These are phyloP conservation scores for Rhodofomes roseus DNA, from an alignment of 1,284 basidiomycete genomes.

Conservation along the genomic window DNA sequence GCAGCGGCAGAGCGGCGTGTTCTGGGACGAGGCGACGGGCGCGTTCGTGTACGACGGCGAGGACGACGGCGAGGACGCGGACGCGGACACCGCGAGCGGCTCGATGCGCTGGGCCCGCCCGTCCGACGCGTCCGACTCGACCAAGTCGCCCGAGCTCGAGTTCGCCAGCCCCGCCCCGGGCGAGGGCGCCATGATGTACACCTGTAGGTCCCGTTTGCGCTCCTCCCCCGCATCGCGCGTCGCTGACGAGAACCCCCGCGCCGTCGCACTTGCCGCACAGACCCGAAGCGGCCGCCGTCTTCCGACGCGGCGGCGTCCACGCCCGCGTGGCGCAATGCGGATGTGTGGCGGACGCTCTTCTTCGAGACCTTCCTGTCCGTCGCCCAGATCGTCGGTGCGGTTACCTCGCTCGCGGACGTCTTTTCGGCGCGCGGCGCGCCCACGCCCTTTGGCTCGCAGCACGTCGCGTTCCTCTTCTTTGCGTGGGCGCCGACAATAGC, in stretches of 20 bases:
- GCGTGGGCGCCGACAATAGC: conserved; percentile 45
- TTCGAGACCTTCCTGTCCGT: conserved; percentile 27
- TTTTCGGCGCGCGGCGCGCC: conserved; percentile 30
- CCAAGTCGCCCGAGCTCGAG: conserved; percentile 22
- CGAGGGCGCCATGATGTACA: conserved; percentile 12
- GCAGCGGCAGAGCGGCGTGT: conserved; percentile 1
- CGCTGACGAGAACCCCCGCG: neutral
- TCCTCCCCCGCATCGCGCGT: conserved; percentile 1
- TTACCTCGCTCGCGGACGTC: conserved; percentile 49
- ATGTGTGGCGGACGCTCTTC: conserved; percentile 24
- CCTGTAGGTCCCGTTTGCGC: conserved; percentile 12
- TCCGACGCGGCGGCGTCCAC: conserved; percentile 8
- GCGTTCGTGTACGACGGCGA: neutral
- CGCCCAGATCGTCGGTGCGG: conserved; percentile 40
- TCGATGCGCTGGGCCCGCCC: conserved; percentile 21
- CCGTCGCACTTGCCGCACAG: neutral
- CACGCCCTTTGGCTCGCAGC: conserved; percentile 49
- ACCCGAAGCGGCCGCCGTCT: neutral
- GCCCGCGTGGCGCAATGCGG: conserved; percentile 13
- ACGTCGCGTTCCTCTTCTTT: conserved; percentile 47
- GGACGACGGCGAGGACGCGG: conserved; percentile 18
- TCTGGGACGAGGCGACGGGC: conserved; percentile 3
- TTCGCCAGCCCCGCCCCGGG: conserved; percentile 14
- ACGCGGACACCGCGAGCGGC: conserved; percentile 21
- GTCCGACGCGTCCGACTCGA: conserved; percentile 15